A percentile compares a stretch with the other conserved stretches of the same genome.
Conservation (phyloP, 768 basidiomycete genomes). For the Filobasidium wieringae region DNA sequence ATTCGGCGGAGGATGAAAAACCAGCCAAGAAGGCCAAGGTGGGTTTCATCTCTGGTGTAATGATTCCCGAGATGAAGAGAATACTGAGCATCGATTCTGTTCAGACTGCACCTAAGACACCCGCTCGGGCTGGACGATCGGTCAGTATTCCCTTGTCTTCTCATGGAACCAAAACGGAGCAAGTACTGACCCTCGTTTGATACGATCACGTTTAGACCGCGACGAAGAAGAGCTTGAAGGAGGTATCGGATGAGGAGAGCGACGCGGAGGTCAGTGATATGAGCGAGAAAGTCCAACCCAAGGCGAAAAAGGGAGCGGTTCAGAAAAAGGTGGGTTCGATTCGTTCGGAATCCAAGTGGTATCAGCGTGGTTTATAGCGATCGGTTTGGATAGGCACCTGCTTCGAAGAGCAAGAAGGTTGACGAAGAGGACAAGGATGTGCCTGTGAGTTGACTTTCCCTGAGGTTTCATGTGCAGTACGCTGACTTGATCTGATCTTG, state of each 20-base stretch:
- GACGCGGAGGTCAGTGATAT: background rate
- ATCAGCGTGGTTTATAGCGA: background rate
- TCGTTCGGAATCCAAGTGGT: background rate
- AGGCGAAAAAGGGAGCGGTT: background rate
- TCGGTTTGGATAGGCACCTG: background rate
- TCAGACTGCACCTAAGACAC: background rate
- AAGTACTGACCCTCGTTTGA: background rate
- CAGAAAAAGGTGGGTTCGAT: background rate
- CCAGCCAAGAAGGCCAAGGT: constrained; percentile 6
- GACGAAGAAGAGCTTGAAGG: constrained; percentile 8
- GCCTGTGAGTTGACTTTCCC: background rate
- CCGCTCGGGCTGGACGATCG: constrained; percentile 5
- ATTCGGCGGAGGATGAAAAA: constrained; percentile 5
- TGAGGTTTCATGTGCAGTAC: background rate
- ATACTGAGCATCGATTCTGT: background rate
- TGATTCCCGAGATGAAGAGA: background rate
- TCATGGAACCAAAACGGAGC: background rate
- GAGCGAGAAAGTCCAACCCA: constrained; percentile 1
- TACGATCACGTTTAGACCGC: background rate
- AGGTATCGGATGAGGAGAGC: constrained; percentile 2
- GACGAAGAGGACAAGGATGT: background rate
- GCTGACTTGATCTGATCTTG: background rate
- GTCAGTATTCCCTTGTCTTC: background rate
- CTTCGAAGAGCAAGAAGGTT: background rate
- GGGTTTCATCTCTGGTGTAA: background rate